Conservation (phyloP, 352 stramenopile species). For the Phytophthora nicotianae region DNA sequence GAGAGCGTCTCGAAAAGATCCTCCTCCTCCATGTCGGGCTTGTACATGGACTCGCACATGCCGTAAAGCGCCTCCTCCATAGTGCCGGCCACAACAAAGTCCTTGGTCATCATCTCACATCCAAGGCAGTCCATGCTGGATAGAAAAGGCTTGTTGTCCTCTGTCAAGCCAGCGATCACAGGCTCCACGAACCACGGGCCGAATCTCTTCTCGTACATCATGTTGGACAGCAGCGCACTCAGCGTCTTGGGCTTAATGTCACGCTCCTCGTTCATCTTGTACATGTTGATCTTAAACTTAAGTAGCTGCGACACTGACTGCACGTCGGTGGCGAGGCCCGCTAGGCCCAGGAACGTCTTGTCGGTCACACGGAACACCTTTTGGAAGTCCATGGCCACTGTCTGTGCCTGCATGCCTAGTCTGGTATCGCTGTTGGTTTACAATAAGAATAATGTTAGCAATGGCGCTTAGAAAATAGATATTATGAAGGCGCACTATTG, state of each 20-base stretch:
- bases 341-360: constrained; percentile 95
- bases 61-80: constrained; percentile 98
- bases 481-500: neutral
- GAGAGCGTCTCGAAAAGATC: constrained; percentile 98
- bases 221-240: constrained; percentile 93
- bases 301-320: constrained; percentile 97
- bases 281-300: constrained; percentile 96
- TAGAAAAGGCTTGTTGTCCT: constrained; percentile 96
- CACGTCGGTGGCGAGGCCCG: constrained; percentile 98
- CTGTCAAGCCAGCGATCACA: constrained; percentile 96
- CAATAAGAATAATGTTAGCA: constrained; percentile 12
- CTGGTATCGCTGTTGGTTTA: constrained; percentile 89
- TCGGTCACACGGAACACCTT: constrained; percentile 99
- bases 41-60: constrained; percentile 99
- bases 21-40: constrained; percentile 95
- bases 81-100: constrained; percentile 98
- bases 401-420: constrained; percentile 96
- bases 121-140: constrained; percentile 98
- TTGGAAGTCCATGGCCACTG: constrained; percentile 97
- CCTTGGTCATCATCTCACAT: constrained; percentile 94
- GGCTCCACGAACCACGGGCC: constrained; percentile 99
- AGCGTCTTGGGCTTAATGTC: constrained; percentile 99
- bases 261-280: constrained; percentile 98
- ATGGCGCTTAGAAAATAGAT: neutral
- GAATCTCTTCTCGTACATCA: constrained; percentile 99